A percentile compares a stretch with the other conserved stretches of the same genome.
Evolutionary conservation across 2,329 filamentous ascomycete species (phyloP).

Genomic region (Xylaria sp.): DNA sequence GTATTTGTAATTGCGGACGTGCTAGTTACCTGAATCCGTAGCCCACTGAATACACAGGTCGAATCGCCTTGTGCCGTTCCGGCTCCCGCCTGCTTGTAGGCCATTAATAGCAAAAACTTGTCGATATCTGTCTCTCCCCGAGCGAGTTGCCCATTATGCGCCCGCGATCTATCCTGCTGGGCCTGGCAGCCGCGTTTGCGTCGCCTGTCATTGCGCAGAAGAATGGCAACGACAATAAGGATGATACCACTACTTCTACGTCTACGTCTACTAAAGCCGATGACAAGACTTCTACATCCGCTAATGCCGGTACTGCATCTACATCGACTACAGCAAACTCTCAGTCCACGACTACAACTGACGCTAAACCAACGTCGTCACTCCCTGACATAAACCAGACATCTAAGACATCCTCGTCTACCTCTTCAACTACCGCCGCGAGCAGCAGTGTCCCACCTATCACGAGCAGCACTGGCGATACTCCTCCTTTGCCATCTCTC

Average conservation of each 20-base stretch:
- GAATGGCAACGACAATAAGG: slow-evolving; percentile 28
- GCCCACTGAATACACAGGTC: neutral
- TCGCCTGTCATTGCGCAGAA: slow-evolving; percentile 43
- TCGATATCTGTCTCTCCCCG: slow-evolving; percentile 22
- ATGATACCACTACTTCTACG: too few species aligned
- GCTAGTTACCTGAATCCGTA: neutral
- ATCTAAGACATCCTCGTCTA: slow-evolving; percentile 32
- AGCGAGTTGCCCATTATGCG: slow-evolving; percentile 42
- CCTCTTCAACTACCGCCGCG: slow-evolving; percentile 27
- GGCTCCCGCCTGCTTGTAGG: neutral
- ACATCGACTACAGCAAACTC: slow-evolving; percentile 13
- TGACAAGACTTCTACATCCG: slow-evolving; percentile 27
- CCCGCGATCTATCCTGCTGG: slow-evolving; percentile 42
- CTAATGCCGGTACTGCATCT: slow-evolving; percentile 15
- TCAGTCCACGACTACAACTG: slow-evolving; percentile 18
- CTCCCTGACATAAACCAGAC: slow-evolving; percentile 34
- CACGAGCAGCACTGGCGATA: slow-evolving; percentile 23
- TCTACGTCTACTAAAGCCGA: slow-evolving; percentile 7
- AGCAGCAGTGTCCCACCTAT: slow-evolving; percentile 33
- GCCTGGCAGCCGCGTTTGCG: slow-evolving; percentile 39
- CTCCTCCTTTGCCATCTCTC: slow-evolving; percentile 60
- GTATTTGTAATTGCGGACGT: neutral
- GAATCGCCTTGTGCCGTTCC: slow-evolving; percentile 5
- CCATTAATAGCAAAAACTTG: slow-evolving; percentile 12
- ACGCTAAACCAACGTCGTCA: neutral